A percentile compares a stretch with the other conserved stretches of the same genome.
These are phyloP conservation scores for Sordariomycetes sp. DNA, from an alignment of 2,329 filamentous ascomycete genomes.

Conservation along the genomic window DNA sequence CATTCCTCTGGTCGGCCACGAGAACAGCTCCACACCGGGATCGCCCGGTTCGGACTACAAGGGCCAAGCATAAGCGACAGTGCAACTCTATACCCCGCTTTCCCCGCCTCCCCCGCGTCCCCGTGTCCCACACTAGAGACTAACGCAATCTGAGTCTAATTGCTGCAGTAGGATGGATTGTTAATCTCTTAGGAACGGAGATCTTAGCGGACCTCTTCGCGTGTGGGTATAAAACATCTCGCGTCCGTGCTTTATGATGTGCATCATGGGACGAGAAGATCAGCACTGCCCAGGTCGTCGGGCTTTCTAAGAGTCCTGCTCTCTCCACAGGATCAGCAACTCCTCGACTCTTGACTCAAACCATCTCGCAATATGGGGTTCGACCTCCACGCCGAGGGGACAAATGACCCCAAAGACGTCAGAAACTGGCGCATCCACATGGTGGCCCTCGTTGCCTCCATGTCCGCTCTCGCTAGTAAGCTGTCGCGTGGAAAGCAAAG, in stretches of 20 bases:
- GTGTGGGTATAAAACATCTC: too few relatives aligned
- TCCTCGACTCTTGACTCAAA: background rate
- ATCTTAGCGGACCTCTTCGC: too few relatives aligned
- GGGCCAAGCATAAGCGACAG: background rate
- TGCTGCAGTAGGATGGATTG: too few relatives aligned
- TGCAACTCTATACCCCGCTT: background rate
- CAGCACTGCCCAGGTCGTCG: too few relatives aligned
- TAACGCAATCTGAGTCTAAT: background rate
- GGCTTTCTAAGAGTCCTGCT: background rate
- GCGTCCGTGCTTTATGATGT: too few relatives aligned
- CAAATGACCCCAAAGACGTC: conserved; percentile 12
- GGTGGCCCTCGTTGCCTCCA: conserved; percentile 13
- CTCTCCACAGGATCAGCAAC: background rate
- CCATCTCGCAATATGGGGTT: conserved; percentile 9
- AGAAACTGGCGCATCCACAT: conserved; percentile 14
- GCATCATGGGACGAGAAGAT: too few relatives aligned
- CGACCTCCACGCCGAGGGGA: conserved; percentile 14
- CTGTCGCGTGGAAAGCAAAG: background rate
- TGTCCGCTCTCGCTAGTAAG: conserved; percentile 14
- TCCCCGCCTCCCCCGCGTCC: background rate
- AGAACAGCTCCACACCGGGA: background rate
- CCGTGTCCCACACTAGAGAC: background rate
- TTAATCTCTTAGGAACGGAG: too few relatives aligned
- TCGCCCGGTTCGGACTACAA: background rate
- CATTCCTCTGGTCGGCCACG: background rate